phyloP scores from a whole-genome alignment of 139 green algal genomes.

The Zygnema cylindricum region DNA sequence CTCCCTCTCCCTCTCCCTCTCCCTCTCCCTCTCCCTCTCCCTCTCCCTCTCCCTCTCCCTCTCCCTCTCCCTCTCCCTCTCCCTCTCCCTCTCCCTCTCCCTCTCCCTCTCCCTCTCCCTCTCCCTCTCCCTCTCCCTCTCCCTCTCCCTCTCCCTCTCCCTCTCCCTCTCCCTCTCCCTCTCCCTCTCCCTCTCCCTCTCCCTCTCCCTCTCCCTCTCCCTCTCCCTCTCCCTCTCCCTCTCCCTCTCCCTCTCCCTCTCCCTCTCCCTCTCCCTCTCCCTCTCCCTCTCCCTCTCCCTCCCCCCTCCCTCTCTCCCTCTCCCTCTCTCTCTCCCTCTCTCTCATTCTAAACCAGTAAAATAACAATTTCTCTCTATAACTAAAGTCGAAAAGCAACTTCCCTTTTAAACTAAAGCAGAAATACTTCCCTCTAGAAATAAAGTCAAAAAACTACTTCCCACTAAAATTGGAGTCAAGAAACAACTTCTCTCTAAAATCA shows the following conservation, averaged over 20 bases:
- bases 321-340: neutral
- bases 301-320: constrained; percentile 6
- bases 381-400: no score
- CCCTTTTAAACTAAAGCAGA: neutral
- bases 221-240: neutral
- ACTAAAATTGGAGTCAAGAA: no score
- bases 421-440: no score
- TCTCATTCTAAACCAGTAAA: neutral
- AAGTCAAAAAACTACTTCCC: no score
- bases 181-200: neutral
- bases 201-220: neutral
- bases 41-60: neutral
- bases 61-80: neutral
- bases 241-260: neutral
- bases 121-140: neutral
- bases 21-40: neutral
- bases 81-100: neutral
- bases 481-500: no score
- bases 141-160: constrained; percentile 3
- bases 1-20: constrained; percentile 6
- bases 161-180: neutral
- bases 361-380: no score
- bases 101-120: neutral
- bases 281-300: constrained; percentile 1
- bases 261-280: neutral